These are phyloP conservation scores for Parmales sp. DNA, from an alignment of 108 stramenopile genomes.

Conservation along the genomic window DNA sequence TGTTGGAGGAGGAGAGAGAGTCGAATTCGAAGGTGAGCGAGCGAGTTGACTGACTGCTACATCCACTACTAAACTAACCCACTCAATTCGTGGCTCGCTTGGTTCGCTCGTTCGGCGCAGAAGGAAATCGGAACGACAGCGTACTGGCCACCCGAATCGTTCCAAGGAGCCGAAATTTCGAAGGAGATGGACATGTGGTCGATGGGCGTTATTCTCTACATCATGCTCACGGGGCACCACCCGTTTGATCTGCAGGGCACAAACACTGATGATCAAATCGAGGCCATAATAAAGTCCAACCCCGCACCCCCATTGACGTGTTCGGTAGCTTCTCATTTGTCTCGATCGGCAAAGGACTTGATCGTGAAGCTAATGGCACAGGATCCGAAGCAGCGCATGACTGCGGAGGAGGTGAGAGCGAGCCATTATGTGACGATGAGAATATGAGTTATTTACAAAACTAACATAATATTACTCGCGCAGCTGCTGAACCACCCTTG, in stretches of 20 bases:
- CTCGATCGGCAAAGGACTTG: constrained; percentile 55
- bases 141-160: constrained; percentile 70
- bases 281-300: constrained; percentile 30
- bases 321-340: constrained; percentile 43
- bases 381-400: constrained; percentile 49
- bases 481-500: constrained; percentile 76
- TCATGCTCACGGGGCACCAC: constrained; percentile 71
- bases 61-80: too few species aligned
- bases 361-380: constrained; percentile 56
- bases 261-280: constrained; percentile 50
- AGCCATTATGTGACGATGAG: too few species aligned
- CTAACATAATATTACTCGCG: too few species aligned
- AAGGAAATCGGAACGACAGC: constrained; percentile 52
- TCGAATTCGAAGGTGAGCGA: constrained; percentile 32
- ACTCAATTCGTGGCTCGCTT: neutral
- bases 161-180: constrained; percentile 15
- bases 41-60: constrained; percentile 9
- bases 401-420: constrained; percentile 47
- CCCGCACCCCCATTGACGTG: constrained; percentile 37
- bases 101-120: neutral
- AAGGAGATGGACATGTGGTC: constrained; percentile 61
- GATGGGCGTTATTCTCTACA: constrained; percentile 69
- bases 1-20: constrained; percentile 17
- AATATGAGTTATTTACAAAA: too few species aligned
- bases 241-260: constrained; percentile 63